Base-by-base conservation (phyloP, 2,329 filamentous ascomycete genomes). In the Thermothelomyces thermophilus region DNA sequence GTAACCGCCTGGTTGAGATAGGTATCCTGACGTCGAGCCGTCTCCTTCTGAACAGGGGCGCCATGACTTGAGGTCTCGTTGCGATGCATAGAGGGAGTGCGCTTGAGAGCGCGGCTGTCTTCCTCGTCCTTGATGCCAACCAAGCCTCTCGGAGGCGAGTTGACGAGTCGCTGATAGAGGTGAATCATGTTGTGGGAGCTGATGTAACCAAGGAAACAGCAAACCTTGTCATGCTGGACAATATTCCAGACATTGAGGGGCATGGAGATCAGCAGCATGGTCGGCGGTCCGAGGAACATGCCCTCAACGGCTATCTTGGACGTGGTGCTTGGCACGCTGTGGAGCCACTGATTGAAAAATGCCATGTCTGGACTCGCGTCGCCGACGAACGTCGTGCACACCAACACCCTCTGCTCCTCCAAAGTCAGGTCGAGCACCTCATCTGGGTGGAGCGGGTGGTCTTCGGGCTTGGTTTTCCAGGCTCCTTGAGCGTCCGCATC, bases 111-210 rank as follows among this genome's bases (percentile, higher is more conserved):
- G 36, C 75, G 74, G 1, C 77, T 75, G 55, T 81, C 76, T 53
- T 82, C 78, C 6, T 76, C 67, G 52, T 80, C 74, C 56, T 74
- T 78, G 6, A 19, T n/a, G 10, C 72, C 68, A 2, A 73, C 70
- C 39, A 70, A 67, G 39, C 67, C 65, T 3, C 70, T 65, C 9
- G 72, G 68, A 9, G 70, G 65, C 1, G 70, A 70, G 6, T 73
- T 73, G 51, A 84, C 70, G 5, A 84, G 67, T 31, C 73, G 73
- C 50, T 82, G 73, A 60, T 84, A 84, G 8, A 84, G 70, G 47
- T 80, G 76, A 8, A 80, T 77, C 75, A 84, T 79, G 64, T 84
- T 84, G 59, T 82, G 79, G 1, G 82, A 84, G 57, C 76, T 83
- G 56, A 84, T 77, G 56, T 81, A 80, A 28, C 82, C 82, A 40